These are phyloP conservation scores for Xenosphaeropsis pyriputrescens DNA, from an alignment of 2,329 filamentous ascomycete genomes.

Conservation along the genomic window DNA sequence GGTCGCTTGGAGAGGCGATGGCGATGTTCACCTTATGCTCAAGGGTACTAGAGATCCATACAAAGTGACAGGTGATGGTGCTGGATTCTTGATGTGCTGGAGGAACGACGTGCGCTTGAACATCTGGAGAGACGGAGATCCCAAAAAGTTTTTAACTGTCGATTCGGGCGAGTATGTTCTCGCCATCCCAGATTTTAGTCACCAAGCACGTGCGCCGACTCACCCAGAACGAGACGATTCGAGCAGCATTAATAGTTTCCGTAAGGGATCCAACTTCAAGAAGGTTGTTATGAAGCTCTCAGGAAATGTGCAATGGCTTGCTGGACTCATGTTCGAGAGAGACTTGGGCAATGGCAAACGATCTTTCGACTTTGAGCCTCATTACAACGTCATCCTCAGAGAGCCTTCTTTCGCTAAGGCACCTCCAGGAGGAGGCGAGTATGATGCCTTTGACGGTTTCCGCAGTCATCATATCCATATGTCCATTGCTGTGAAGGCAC, in stretches of 20 bases:
- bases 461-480: constrained; percentile 93
- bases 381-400: constrained; percentile 82
- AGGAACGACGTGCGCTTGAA: constrained; percentile 83
- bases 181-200: constrained; percentile 85
- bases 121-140: constrained; percentile 73
- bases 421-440: constrained; percentile 35
- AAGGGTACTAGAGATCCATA: constrained; percentile 93
- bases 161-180: constrained; percentile 92
- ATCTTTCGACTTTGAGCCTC: constrained; percentile 79
- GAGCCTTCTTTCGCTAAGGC: constrained; percentile 59
- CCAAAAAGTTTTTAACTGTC: constrained; percentile 87
- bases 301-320: constrained; percentile 85
- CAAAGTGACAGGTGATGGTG: constrained; percentile 78
- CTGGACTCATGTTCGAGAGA: constrained; percentile 83
- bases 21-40: constrained; percentile 83
- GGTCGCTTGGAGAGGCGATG: constrained; percentile 86
- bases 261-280: constrained; percentile 75
- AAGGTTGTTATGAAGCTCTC: constrained; percentile 99
- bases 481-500: constrained; percentile 81
- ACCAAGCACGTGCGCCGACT: constrained; percentile 49
- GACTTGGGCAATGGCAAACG: constrained; percentile 58
- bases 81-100: constrained; percentile 98
- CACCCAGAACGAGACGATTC: constrained; percentile 21
- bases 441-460: constrained; percentile 95
- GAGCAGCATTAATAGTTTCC: constrained; percentile 39